Base-by-base conservation (phyloP, 352 stramenopile species). In the Pythium insidiosum region DNA sequence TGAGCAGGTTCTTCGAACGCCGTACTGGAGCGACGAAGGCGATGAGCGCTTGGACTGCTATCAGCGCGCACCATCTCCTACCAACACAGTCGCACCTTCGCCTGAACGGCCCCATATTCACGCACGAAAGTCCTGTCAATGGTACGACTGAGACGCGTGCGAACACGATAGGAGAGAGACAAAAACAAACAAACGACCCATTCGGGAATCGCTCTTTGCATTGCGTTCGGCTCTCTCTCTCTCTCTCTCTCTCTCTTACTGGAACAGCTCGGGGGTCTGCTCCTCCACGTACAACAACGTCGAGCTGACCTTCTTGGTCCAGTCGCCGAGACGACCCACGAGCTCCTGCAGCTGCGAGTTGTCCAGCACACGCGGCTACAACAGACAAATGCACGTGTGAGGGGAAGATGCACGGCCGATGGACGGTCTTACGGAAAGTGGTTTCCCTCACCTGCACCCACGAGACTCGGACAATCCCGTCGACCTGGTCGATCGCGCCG, bases 371-470 rank as follows among this genome's bases (percentile, higher is more conserved):
- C 80, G 80, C 4, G 80, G 80, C 73, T 81, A 38, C 6, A 35
- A 23, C n/a, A n/a, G n/a, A n/a, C n/a, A n/a, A n/a, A n/a, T n/a
- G n/a, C n/a, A n/a, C n/a, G n/a, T n/a, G n/a, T n/a, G n/a, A n/a
- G n/a, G n/a, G n/a, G n/a, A n/a, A n/a, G n/a, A n/a, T n/a, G n/a
- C n/a, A n/a, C n/a, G n/a, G n/a, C n/a, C n/a, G n/a, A n/a, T n/a
- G n/a, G n/a, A n/a, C n/a, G n/a, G n/a, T n/a, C n/a, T n/a, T n/a
- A n/a, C n/a, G n/a, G n/a, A n/a, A n/a, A n/a, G n/a, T n/a, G n/a
- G n/a, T n/a, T n/a, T n/a, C n/a, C n/a, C n/a, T n/a, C 47, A 73
- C 63, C 73, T 98, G 91, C 19, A 99, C 91, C 94, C 95, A 99
- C 31, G 84, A 92, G 13, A 99, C 86, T 49, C 94, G 81, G 30